Conservation (phyloP, 108 stramenopile species). For the Skeletonema potamos region DNA sequence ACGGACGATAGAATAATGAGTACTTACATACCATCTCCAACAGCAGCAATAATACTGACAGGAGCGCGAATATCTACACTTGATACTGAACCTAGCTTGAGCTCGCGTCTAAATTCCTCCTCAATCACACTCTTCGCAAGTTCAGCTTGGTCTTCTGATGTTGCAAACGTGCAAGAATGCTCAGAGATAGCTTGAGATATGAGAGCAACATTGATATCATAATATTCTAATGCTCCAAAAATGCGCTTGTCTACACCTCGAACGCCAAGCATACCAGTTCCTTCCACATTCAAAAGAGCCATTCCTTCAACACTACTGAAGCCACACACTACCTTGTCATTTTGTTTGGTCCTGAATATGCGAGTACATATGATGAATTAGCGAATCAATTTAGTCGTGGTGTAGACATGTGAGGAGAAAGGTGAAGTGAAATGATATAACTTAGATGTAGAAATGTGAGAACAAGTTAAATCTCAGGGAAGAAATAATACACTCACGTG, state of each 20-base stretch:
- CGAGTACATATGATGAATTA: neutral
- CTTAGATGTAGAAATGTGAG: neutral
- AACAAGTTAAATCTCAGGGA: neutral
- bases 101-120: conserved; percentile 78
- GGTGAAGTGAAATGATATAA: neutral
- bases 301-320: conserved; percentile 85
- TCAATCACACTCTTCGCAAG: conserved; percentile 63
- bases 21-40: conserved; percentile 83
- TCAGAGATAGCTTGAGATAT: conserved; percentile 91
- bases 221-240: conserved; percentile 73
- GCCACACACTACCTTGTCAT: conserved; percentile 76
- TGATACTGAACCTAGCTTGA: conserved; percentile 48
- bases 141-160: conserved; percentile 46
- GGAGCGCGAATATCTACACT: conserved; percentile 58
- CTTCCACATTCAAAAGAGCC: conserved; percentile 91
- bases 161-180: conserved; percentile 86
- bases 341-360: conserved; percentile 23
- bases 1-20: neutral
- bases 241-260: conserved; percentile 75
- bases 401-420: neutral
- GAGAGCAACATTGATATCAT: conserved; percentile 72
- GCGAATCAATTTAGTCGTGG: neutral
- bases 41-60: conserved; percentile 90
- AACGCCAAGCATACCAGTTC: conserved; percentile 84
- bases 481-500: neutral